Percentiles rank a stretch among this genome's conserved stretches.
These are phyloP conservation scores for Exserohilum turcica DNA, from an alignment of 2,329 filamentous ascomycete genomes.

Conservation along the genomic window DNA sequence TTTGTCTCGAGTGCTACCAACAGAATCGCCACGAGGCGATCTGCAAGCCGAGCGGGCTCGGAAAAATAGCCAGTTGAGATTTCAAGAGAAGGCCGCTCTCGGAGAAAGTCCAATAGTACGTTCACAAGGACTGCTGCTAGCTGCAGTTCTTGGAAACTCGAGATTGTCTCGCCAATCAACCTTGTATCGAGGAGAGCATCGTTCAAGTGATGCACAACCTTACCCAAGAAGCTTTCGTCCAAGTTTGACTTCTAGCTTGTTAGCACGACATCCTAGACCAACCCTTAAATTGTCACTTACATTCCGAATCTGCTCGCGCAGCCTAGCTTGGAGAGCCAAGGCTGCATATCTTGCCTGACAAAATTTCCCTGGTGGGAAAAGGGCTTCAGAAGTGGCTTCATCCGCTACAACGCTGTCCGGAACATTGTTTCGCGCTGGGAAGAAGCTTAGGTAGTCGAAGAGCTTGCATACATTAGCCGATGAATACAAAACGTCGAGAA, in stretches of 20 bases:
- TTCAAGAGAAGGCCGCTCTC: conserved; percentile 42
- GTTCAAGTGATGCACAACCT: conserved; percentile 38
- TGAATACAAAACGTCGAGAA: background rate
- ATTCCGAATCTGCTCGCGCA: conserved; percentile 40
- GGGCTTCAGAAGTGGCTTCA: conserved; percentile 23
- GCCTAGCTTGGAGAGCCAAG: conserved; percentile 34
- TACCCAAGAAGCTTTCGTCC: conserved; percentile 40
- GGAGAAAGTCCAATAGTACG: conserved; percentile 42
- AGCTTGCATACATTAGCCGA: conserved; percentile 30
- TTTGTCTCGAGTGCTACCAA: conserved; percentile 25
- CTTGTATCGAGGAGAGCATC: conserved; percentile 36
- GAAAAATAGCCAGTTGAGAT: conserved; percentile 42
- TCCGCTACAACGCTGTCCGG: conserved; percentile 34
- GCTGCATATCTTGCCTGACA: conserved; percentile 46
- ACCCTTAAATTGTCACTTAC: conserved; percentile 21
- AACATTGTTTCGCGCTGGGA: conserved; percentile 39
- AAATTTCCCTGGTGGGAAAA: conserved; percentile 44
- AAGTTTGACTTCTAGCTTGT: conserved; percentile 31
- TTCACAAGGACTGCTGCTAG: conserved; percentile 37
- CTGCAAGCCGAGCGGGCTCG: conserved; percentile 33
- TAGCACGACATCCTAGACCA: conserved; percentile 9
- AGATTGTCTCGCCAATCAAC: conserved; percentile 30
- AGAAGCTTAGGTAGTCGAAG: conserved; percentile 43
- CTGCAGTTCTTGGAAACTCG: conserved; percentile 27
- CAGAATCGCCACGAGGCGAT: conserved; percentile 39